A percentile compares a stretch with the other conserved stretches of the same genome.
phyloP scores from a whole-genome alignment of 2,329 filamentous ascomycete genomes.

The Exophiala xenobiotica region DNA sequence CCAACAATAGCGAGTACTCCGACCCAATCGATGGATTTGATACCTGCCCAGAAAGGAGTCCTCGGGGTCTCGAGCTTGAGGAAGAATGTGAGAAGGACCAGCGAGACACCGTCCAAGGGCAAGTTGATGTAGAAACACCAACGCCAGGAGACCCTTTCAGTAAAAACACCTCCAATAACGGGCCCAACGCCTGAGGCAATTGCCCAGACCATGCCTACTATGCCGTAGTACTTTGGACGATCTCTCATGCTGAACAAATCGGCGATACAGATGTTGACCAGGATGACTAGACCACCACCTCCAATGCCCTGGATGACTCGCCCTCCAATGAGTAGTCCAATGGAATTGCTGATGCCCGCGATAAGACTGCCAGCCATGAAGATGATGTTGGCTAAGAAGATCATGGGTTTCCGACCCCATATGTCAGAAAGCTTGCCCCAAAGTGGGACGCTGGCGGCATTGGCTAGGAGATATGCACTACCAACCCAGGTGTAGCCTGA shows the following conservation, averaged over 20 bases:
- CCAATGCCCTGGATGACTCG: conserved; percentile 64
- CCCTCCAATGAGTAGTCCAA: conserved; percentile 62
- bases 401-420: conserved; percentile 63
- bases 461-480: conserved; percentile 47
- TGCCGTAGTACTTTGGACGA: conserved; percentile 61
- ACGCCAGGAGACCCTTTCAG: conserved; percentile 39
- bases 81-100: conserved; percentile 60
- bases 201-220: conserved; percentile 63
- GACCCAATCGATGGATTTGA: conserved; percentile 63
- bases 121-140: conserved; percentile 60
- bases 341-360: conserved; percentile 57
- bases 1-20: conserved; percentile 64
- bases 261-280: conserved; percentile 63
- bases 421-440: conserved; percentile 68
- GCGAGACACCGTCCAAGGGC: conserved; percentile 59
- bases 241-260: conserved; percentile 63
- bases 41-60: conserved; percentile 56
- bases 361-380: conserved; percentile 64
- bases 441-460: conserved; percentile 52
- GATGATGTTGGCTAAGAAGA: conserved; percentile 59
- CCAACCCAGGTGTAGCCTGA: conserved; percentile 51
- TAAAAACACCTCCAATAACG: conserved; percentile 41
- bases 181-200: conserved; percentile 61
- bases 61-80: conserved; percentile 62
- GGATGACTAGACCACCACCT: conserved; percentile 62